These are phyloP conservation scores for Fusarium begoniae DNA, from an alignment of 2,329 filamentous ascomycete genomes.

Conservation along the genomic window DNA sequence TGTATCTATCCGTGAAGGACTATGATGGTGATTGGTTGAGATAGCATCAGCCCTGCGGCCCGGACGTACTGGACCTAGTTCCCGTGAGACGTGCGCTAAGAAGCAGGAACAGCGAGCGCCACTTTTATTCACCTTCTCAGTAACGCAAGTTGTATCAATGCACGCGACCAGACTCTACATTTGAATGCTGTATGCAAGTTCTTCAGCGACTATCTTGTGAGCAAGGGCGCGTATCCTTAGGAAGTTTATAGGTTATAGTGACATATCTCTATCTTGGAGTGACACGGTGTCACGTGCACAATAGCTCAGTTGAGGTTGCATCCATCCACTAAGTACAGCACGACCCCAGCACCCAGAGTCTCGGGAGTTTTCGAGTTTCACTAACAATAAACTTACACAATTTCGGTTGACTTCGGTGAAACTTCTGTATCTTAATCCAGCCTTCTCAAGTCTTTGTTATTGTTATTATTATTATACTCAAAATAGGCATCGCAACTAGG, in stretches of 20 bases:
- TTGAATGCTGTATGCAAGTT: background rate
- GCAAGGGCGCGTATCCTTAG: background rate
- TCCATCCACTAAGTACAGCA: background rate
- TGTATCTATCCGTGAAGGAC: background rate
- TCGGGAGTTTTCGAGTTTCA: background rate
- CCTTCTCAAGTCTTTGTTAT: no score
- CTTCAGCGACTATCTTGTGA: no score
- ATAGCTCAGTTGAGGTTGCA: background rate
- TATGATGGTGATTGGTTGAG: conserved; percentile 17
- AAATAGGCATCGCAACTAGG: background rate
- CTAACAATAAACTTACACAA: background rate
- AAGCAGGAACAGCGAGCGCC: conserved; percentile 21
- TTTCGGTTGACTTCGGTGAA: background rate
- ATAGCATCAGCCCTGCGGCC: conserved; percentile 8
- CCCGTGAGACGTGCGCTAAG: conserved; percentile 23
- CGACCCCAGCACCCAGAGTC: background rate
- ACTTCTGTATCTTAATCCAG: background rate
- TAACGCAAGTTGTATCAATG: background rate
- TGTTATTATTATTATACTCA: background rate
- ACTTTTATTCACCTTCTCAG: background rate
- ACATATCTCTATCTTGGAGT: background rate
- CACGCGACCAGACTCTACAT: background rate
- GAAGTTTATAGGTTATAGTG: background rate
- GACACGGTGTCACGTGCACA: background rate
- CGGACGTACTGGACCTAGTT: conserved; percentile 4